Evolutionary conservation across 306 rosid genomes (phyloP), one percentile per base, ranked within the genome.

Genomic region (Trifolium pratense): DNA sequence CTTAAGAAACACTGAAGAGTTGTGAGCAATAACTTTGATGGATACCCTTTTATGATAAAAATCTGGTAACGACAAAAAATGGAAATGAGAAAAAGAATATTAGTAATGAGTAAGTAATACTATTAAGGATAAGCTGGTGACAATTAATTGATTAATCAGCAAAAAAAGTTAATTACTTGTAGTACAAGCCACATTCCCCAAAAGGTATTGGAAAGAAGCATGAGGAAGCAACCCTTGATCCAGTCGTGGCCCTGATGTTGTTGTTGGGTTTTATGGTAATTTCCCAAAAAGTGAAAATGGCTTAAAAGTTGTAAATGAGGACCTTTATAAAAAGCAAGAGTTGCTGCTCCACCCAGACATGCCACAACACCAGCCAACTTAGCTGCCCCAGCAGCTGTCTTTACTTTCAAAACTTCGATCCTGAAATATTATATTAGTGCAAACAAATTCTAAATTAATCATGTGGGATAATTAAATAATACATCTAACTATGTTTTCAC

Each of bases 111-210:
- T 53, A n/a, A 48, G 17, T 48, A 48, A 5, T 15, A n/a, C n/a
- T n/a, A 5, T 52, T 16, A 52, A 52, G 23, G 4, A 8, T 52
- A 21, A 56, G n/a, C 25, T 21, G 34, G 16, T 56, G 34, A 1
- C 2, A 56, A 23, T 12, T 23, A 56, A 56, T 12, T 23, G 7
- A 11, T 23, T 6, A n/a, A 48, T 48, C 0, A 6, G 20, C 3
- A 15, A 46, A 5, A 46, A 23, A 2, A 11, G 26, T 56, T 6
- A 56, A 13, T 56, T 83, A 92, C 98, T 90, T 93, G 97, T 0
- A 90, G 75, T 31, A 93, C 97, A 82, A 93, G 89, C 91, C 92
- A 93, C 8, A 84, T 20, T 46, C 86, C 92, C 92, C 95, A 93
- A 25, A 78, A 83, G 70, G 70, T 72, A 81, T 83, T 93, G 71